Evolutionary conservation across 768 basidiomycete genomes (phyloP).

Genomic region (Vishniacozyma victoriae): DNA sequence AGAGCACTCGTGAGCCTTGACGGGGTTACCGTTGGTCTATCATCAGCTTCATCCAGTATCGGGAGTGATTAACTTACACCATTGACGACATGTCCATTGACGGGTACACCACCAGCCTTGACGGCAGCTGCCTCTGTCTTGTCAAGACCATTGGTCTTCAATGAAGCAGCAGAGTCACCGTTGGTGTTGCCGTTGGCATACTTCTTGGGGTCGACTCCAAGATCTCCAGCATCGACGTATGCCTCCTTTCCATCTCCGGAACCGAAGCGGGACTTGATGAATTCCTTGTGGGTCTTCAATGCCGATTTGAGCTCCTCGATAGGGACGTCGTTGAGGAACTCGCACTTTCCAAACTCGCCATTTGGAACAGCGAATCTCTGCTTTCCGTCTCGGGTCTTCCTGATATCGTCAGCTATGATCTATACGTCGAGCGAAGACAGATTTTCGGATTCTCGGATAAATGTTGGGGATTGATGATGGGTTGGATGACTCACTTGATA

Average conservation of each 20-base stretch:
- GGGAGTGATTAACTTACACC: no score
- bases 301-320: constrained; percentile 41
- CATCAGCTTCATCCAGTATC: no score
- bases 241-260: constrained; percentile 45
- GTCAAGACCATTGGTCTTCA: constrained; percentile 34
- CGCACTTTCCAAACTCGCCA: constrained; percentile 44
- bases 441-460: no score
- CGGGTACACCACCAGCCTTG: constrained; percentile 32
- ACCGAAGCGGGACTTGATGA: constrained; percentile 37
- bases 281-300: constrained; percentile 45
- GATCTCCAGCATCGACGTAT: constrained; percentile 47
- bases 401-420: not conserved
- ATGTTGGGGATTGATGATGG: not conserved
- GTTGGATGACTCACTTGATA: constrained; percentile 34
- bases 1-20: no score
- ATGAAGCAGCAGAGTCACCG: constrained; percentile 21
- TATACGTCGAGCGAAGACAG: not conserved
- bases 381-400: constrained; percentile 44
- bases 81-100: constrained; percentile 30
- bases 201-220: constrained; percentile 43
- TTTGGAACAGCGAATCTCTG: constrained; percentile 47
- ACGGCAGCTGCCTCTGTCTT: constrained; percentile 30
- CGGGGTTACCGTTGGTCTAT: no score
- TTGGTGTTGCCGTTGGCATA: constrained; percentile 22
- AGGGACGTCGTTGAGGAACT: constrained; percentile 48